Base-by-base conservation (phyloP, 345 rosid species). In the Eutrema yunnanense region DNA sequence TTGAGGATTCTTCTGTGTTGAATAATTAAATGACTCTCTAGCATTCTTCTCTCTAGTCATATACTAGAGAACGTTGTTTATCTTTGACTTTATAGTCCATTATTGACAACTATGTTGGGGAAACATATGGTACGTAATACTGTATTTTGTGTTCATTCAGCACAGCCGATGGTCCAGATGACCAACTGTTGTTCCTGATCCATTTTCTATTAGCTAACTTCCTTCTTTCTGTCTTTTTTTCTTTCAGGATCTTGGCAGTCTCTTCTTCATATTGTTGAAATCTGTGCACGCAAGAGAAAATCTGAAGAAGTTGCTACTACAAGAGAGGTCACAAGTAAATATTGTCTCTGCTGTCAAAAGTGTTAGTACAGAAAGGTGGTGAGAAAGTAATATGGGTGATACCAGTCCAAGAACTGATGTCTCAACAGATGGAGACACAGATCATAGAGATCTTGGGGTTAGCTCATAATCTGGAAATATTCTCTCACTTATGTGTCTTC, bases 401-500 rank as follows among this genome's bases (percentile, higher is more conserved):
- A 87, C 77, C 48, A 96, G 99, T 87, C 99, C 98, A 0, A 81
- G 82, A 81, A 90, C 97, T 11, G 97, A 88, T 80, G 86, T 78
- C 62, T 96, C 98, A 55, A 90, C 97, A 7, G 98, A 92, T 80
- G 98, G 72, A 5, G 97, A 92, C 76, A 88, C 95, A 6, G 98
- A 96, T 78, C 94, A 92, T 56, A 87, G 84, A 80, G 84, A 79
- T 82, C 97, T 81, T 72, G 86, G 87, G 96, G 99, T 92, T 59
- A 47, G 77, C 73, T 71, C 57, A 42, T 67, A 43, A 26, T 65
- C 53, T 73, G 47, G 33, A 43, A 34, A 37, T 9, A 7, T 42
- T 42, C 41, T 42, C 32, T 58, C 44, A 56, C 14, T 71, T 75
- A 2, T 73, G 1, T 46, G 22, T 74, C 5, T 36, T 50, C 26